These are phyloP conservation scores for Nigrospora sphaerica DNA, from an alignment of 2,329 filamentous ascomycete species.

Conservation along the genomic window DNA sequence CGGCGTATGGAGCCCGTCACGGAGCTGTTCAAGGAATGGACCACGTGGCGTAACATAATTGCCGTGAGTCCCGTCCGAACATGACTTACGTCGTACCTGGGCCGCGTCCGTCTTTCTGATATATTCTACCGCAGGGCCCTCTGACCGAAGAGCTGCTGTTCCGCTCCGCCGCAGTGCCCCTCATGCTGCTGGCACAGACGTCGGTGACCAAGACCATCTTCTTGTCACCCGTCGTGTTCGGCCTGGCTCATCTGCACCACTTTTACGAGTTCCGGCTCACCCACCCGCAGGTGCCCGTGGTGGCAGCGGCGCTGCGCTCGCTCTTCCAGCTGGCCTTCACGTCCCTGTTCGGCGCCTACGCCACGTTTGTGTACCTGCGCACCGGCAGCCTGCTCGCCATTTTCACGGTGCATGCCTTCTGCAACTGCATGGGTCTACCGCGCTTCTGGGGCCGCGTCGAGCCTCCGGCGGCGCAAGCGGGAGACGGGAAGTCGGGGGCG, in stretches of 20 bases:
- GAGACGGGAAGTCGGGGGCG: conserved; percentile 17
- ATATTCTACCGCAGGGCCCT: conserved; percentile 52
- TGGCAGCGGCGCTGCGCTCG: conserved; percentile 61
- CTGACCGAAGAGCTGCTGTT: conserved; percentile 92
- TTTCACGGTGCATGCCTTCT: conserved; percentile 76
- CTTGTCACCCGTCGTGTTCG: conserved; percentile 81
- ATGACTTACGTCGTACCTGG: not conserved
- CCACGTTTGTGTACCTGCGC: conserved; percentile 79
- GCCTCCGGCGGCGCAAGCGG: conserved; percentile 23
- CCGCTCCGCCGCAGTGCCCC: conserved; percentile 75
- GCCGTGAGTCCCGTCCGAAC: conserved; percentile 50
- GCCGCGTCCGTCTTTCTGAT: not conserved
- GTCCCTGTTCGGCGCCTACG: conserved; percentile 87
- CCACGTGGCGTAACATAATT: conserved; percentile 79
- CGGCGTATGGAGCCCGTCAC: conserved; percentile 45
- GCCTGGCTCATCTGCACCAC: conserved; percentile 89
- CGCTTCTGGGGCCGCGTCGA: conserved; percentile 75
- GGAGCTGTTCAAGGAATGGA: conserved; percentile 65
- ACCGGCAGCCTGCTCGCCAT: conserved; percentile 75
- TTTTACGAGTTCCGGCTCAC: conserved; percentile 89
- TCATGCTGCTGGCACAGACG: conserved; percentile 67
- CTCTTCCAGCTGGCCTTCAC: conserved; percentile 85
- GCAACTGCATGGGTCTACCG: conserved; percentile 87
- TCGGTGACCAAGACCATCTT: conserved; percentile 60
- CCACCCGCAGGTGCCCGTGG: conserved; percentile 60